These are phyloP conservation scores for Talaromyces sp. DNA, from an alignment of 2,329 filamentous ascomycete genomes.

Conservation along the genomic window DNA sequence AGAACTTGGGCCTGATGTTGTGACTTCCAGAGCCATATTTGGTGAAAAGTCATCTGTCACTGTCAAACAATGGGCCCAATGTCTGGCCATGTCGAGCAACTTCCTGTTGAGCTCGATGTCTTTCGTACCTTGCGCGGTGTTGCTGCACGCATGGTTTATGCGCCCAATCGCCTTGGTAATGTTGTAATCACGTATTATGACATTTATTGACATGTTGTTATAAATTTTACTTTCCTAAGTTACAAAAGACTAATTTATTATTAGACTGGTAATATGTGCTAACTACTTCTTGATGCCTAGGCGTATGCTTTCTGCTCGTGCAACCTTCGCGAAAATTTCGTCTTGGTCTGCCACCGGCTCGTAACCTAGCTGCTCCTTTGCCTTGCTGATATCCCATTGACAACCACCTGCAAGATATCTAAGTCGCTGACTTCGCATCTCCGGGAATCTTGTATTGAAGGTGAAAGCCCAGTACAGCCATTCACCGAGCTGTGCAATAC, in stretches of 20 bases:
- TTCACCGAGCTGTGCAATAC: slow-evolving; percentile 6
- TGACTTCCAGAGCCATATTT: no score
- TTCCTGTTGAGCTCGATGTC: neutral
- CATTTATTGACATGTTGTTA: no score
- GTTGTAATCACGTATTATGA: no score
- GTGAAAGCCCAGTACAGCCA: slow-evolving; percentile 12
- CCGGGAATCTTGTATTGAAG: slow-evolving; percentile 7
- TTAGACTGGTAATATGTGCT: neutral
- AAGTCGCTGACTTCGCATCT: slow-evolving; percentile 8
- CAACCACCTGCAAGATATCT: slow-evolving; percentile 11
- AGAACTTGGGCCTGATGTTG: no score
- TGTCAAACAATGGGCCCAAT: neutral
- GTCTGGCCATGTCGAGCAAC: neutral
- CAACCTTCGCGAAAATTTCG: slow-evolving; percentile 2
- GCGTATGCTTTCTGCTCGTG: neutral
- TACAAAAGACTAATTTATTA: no score
- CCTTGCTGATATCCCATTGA: slow-evolving; percentile 11
- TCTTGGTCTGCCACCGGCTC: slow-evolving; percentile 8
- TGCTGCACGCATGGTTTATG: no score
- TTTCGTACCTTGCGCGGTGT: no score
- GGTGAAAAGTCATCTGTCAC: no score
- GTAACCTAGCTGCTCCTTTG: slow-evolving; percentile 12
- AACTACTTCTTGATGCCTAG: slow-evolving; percentile 6
- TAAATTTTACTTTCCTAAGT: no score
- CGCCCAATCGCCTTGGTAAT: no score